Base-by-base conservation (phyloP, 192 early-diverging fungal genomes). In the Phycomyces blakesleeanus region DNA sequence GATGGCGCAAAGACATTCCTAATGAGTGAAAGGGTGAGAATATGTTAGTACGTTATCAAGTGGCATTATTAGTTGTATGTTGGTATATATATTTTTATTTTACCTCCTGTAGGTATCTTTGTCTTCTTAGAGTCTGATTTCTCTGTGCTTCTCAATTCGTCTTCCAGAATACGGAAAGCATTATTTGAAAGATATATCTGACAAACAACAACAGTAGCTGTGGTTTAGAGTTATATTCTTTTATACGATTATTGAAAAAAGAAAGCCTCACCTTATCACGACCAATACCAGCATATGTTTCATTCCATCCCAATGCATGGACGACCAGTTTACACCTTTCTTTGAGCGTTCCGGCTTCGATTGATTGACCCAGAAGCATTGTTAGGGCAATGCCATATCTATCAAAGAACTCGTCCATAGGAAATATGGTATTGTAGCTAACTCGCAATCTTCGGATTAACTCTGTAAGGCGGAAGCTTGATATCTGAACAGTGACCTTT, bases 151-250 rank as follows among this genome's bases (percentile, higher is more conserved):
- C 88, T 82, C 40, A 98, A 85, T 20, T 81, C 79, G 56, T 89
- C 84, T 72, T 98, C 96, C 15, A 98, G 82, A 51, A 80, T 79
- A 56, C 90, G 84, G 92, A 93, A 98, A 24, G 83, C 83, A 8
- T 50, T 64, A 61, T 92, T 93, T 59, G 84, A 84, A 22, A 98
- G 61, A 64, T 87, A 94, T 12, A 90, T 75, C 60, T 89, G 37
- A 29, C 6, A 55, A 27, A 26, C 25, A 21, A 40, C 18, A n/a
- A n/a, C n/a, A n/a, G n/a, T n/a, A n/a, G n/a, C n/a, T n/a, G n/a
- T n/a, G n/a, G n/a, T n/a, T n/a, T n/a, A n/a, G n/a, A n/a, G n/a
- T n/a, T n/a, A n/a, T n/a, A n/a, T n/a, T n/a, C n/a, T n/a, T n/a
- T n/a, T n/a, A 10, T 26, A 38, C 38, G 9, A 10, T 26, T 57